phyloP scores from a whole-genome alignment of 2,329 filamentous ascomycete species.

The Aspergillus hiratsukae region DNA sequence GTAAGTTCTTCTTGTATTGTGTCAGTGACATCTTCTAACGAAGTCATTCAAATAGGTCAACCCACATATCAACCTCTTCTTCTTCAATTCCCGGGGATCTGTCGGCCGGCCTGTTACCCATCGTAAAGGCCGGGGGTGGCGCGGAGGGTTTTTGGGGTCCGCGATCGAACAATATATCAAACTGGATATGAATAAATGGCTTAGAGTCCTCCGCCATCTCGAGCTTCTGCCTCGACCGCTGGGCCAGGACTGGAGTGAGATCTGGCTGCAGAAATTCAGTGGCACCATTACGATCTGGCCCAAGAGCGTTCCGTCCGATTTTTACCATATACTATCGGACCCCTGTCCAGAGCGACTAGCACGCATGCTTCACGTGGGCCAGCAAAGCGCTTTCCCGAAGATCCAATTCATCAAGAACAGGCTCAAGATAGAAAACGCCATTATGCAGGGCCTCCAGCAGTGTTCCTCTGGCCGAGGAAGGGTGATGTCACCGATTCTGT shows the following conservation, averaged over 20 bases:
- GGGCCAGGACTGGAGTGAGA: conserved; percentile 93
- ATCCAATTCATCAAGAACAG: conserved; percentile 87
- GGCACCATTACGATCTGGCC: conserved; percentile 98
- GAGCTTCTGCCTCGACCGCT: conserved; percentile 85
- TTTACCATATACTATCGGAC: conserved; percentile 80
- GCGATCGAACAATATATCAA: conserved; percentile 94
- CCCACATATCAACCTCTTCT: conserved; percentile 97
- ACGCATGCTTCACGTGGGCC: conserved; percentile 84
- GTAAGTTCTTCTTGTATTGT: conserved; percentile 17
- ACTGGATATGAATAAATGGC: conserved; percentile 94
- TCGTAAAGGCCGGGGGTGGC: conserved; percentile 87
- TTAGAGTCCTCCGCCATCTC: conserved; percentile 87
- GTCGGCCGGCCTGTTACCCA: conserved; percentile 94
- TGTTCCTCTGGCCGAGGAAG: conserved; percentile 24
- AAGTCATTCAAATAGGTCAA: conserved; percentile 64
- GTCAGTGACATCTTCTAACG: conserved; percentile 21
- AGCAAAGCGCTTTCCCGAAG: conserved; percentile 85
- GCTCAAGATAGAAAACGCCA: conserved; percentile 71
- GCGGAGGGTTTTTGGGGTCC: conserved; percentile 88
- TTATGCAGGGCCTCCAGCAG: conserved; percentile 51
- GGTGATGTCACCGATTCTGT: conserved; percentile 24
- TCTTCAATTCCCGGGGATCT: conserved; percentile 89
- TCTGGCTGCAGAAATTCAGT: conserved; percentile 93
- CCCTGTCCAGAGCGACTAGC: conserved; percentile 70
- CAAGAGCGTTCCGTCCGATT: conserved; percentile 71